Percentiles rank a stretch among this genome's conserved stretches.
These are phyloP conservation scores for Paraphaeosphaeria minitans DNA, from an alignment of 2,329 filamentous ascomycete species.

Conservation along the genomic window DNA sequence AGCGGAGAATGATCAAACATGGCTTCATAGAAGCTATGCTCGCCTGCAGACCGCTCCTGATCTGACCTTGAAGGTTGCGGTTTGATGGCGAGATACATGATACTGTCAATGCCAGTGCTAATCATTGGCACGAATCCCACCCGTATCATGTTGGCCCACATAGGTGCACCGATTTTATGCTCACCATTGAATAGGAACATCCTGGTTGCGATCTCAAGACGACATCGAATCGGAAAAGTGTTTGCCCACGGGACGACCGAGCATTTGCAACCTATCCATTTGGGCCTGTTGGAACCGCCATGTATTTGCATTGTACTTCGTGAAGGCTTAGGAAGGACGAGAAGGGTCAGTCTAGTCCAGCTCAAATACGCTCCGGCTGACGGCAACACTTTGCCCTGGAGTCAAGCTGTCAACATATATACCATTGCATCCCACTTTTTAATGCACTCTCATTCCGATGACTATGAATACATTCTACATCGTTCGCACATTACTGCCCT, in stretches of 20 bases:
- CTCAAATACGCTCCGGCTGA: not conserved
- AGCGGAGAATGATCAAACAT: conserved; percentile 75
- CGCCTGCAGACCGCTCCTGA: conserved; percentile 80
- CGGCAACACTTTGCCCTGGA: not conserved
- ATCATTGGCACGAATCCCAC: not conserved
- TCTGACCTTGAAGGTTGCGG: conserved; percentile 68
- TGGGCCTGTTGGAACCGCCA: not conserved
- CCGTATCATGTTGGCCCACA: not conserved
- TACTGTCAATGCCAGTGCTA: not conserved
- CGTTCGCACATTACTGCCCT: not conserved
- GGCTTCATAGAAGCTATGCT: conserved; percentile 62
- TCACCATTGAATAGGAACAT: not conserved
- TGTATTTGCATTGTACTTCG: not conserved
- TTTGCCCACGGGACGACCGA: not conserved
- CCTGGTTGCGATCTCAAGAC: not conserved
- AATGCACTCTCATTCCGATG: not conserved
- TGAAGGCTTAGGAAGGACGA: not conserved
- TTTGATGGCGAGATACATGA: conserved; percentile 86
- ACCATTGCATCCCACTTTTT: not conserved
- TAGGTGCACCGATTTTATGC: not conserved
- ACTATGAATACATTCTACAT: not conserved
- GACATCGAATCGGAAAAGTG: not conserved
- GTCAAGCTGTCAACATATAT: not conserved
- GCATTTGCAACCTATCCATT: not conserved
- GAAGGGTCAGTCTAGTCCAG: not conserved